Percentiles rank a stretch among this genome's conserved stretches.
These are phyloP conservation scores for Lyophyllum decastes DNA, from an alignment of 768 basidiomycete genomes.

Conservation along the genomic window DNA sequence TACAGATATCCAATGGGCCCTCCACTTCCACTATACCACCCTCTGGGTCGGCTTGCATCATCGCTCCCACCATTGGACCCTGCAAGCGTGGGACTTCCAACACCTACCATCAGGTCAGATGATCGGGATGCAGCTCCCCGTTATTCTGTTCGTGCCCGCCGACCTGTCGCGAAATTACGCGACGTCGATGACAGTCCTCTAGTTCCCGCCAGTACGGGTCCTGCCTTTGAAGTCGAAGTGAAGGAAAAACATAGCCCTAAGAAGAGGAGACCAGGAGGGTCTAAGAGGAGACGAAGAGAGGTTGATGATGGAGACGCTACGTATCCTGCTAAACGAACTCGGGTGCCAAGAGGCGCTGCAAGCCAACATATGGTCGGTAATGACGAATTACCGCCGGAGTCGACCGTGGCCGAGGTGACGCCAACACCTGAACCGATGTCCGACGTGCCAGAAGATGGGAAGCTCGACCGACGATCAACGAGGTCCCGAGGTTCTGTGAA, in stretches of 20 bases:
- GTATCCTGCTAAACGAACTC: conserved; percentile 72
- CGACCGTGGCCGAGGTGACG: conserved; percentile 17
- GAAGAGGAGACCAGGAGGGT: conserved; percentile 46
- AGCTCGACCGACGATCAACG: conserved; percentile 46
- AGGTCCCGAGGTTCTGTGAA: conserved; percentile 41
- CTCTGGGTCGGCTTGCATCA: conserved; percentile 60
- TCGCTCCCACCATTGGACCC: conserved; percentile 69
- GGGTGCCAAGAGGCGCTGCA: conserved; percentile 47
- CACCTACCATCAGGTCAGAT: conserved; percentile 43
- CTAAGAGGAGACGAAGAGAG: conserved; percentile 61
- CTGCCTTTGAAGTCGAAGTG: conserved; percentile 37
- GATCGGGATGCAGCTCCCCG: conserved; percentile 45
- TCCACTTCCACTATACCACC: conserved; percentile 68
- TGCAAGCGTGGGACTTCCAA: conserved; percentile 53
- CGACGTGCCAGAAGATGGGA: conserved; percentile 37
- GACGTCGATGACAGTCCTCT: conserved; percentile 43
- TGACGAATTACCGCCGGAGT: conserved; percentile 41
- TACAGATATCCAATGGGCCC: conserved; percentile 32
- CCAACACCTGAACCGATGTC: conserved; percentile 29
- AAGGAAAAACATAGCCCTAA: conserved; percentile 52
- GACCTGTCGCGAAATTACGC: conserved; percentile 48
- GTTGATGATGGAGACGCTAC: conserved; percentile 62
- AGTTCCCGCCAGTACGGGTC: conserved; percentile 26
- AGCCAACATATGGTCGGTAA: conserved; percentile 32
- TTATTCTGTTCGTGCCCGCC: conserved; percentile 46